These are phyloP conservation scores for Panicum virgatum DNA, from an alignment of 202 grass and related monocot genomes.

Conservation along the genomic window DNA sequence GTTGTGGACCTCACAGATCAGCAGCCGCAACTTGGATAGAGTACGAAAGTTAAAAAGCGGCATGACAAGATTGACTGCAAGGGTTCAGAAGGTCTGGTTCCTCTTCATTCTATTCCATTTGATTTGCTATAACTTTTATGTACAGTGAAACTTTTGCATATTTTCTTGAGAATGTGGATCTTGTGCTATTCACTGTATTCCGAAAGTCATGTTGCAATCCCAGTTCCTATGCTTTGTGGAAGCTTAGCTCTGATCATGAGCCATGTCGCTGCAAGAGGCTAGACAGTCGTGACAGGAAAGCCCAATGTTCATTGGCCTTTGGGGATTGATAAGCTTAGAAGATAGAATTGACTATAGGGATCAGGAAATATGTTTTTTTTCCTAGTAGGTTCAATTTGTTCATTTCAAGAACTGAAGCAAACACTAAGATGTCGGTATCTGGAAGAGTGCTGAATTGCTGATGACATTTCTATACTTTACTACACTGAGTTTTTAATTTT, in stretches of 20 bases:
- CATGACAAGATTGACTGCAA: conserved; percentile 89
- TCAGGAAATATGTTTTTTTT: not conserved
- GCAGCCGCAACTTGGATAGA: conserved; percentile 93
- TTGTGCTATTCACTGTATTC: conserved; percentile 11
- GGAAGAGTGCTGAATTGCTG: no score
- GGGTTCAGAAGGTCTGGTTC: conserved; percentile 84
- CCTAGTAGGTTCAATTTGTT: not conserved
- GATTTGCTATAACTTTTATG: not conserved
- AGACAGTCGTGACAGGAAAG: not conserved
- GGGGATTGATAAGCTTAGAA: not conserved
- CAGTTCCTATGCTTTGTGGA: not conserved
- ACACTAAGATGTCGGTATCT: not conserved
- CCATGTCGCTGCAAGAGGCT: conserved; percentile 4
- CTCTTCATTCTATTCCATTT: conserved; percentile 21
- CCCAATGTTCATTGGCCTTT: not conserved
- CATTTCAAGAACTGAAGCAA: not conserved
- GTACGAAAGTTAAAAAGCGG: conserved; percentile 94
- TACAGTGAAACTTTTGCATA: not conserved
- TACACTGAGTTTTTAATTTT: no score
- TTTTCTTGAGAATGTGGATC: not conserved
- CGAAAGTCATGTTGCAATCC: not conserved
- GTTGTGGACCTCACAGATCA: conserved; percentile 66
- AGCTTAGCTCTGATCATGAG: conserved; percentile 6
- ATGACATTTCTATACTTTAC: no score
- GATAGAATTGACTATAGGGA: not conserved